These are phyloP conservation scores for Aspergillus campestris DNA, from an alignment of 495 filamentous ascomycete genomes.

Conservation along the genomic window DNA sequence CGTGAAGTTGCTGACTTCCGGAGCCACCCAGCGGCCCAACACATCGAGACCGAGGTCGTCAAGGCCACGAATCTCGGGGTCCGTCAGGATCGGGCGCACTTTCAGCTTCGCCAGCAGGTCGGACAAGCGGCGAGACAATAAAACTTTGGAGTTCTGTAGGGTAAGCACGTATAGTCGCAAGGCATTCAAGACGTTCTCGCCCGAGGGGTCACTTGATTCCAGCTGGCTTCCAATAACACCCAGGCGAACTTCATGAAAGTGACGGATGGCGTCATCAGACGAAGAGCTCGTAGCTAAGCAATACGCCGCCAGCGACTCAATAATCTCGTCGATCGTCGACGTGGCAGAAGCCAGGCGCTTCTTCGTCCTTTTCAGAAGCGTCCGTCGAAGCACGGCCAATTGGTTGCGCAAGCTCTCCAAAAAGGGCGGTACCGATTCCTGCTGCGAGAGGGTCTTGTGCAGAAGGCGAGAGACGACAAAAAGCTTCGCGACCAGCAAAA, in stretches of 20 bases:
- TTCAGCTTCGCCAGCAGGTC: slow-evolving; percentile 65
- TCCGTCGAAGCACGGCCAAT: slow-evolving; percentile 49
- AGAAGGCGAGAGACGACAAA: slow-evolving; percentile 67
- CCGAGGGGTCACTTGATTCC: slow-evolving; percentile 22
- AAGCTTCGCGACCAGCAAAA: slow-evolving; percentile 68
- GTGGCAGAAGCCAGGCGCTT: slow-evolving; percentile 49
- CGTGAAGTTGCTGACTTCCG: slow-evolving; percentile 78
- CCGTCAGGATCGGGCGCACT: slow-evolving; percentile 57
- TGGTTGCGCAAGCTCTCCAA: slow-evolving; percentile 55
- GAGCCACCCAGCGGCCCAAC: slow-evolving; percentile 70
- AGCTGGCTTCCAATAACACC: slow-evolving; percentile 56
- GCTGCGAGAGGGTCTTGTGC: slow-evolving; percentile 55
- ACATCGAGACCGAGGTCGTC: slow-evolving; percentile 74
- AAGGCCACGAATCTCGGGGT: slow-evolving; percentile 53
- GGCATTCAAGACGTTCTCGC: slow-evolving; percentile 48
- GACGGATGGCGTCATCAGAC: slow-evolving; percentile 66
- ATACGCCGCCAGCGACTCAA: slow-evolving; percentile 71
- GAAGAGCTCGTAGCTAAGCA: slow-evolving; percentile 76
- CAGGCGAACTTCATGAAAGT: slow-evolving; percentile 70
- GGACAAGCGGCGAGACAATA: slow-evolving; percentile 64
- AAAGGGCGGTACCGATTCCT: slow-evolving; percentile 40
- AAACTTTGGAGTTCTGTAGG: slow-evolving; percentile 60
- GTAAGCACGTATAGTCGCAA: slow-evolving; percentile 70
- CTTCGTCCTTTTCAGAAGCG: slow-evolving; percentile 59
- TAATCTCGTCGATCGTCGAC: slow-evolving; percentile 44